These are phyloP conservation scores for Stagonosporopsis rhizophila DNA, from an alignment of 2,329 filamentous ascomycete genomes.

Conservation along the genomic window DNA sequence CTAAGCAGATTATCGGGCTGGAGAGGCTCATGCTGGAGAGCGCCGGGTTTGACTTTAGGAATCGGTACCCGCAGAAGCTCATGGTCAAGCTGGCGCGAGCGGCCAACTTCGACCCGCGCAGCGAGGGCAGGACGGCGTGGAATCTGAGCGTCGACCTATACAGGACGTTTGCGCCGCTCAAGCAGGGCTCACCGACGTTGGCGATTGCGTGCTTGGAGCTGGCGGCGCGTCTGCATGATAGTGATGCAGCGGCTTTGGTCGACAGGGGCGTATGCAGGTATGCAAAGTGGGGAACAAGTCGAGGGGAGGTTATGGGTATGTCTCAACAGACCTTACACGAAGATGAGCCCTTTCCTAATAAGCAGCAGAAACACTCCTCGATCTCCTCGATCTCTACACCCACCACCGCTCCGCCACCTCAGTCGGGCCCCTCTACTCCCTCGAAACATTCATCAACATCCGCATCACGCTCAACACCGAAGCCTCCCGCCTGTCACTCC, in stretches of 20 bases:
- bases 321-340: neutral
- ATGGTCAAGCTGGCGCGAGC: constrained; percentile 78
- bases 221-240: constrained; percentile 71
- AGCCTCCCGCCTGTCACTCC: constrained; percentile 67
- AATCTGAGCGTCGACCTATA: constrained; percentile 88
- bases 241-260: constrained; percentile 59
- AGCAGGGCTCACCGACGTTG: constrained; percentile 86
- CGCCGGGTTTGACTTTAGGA: constrained; percentile 91
- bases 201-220: constrained; percentile 84
- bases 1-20: constrained; percentile 83
- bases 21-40: constrained; percentile 93
- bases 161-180: constrained; percentile 90
- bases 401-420: constrained; percentile 79
- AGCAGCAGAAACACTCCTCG: constrained; percentile 79
- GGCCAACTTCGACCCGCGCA: constrained; percentile 61
- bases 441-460: constrained; percentile 82
- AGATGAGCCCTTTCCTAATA: neutral
- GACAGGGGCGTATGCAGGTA: constrained; percentile 57
- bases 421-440: constrained; percentile 73
- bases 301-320: constrained; percentile 56
- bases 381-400: constrained; percentile 90
- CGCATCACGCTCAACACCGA: constrained; percentile 88
- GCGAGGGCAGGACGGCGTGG: constrained; percentile 74
- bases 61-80: constrained; percentile 83
- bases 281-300: constrained; percentile 51